These are phyloP conservation scores for Dictyostelium intermedium DNA, from an alignment of 78 protist genomes.

Conservation along the genomic window DNA sequence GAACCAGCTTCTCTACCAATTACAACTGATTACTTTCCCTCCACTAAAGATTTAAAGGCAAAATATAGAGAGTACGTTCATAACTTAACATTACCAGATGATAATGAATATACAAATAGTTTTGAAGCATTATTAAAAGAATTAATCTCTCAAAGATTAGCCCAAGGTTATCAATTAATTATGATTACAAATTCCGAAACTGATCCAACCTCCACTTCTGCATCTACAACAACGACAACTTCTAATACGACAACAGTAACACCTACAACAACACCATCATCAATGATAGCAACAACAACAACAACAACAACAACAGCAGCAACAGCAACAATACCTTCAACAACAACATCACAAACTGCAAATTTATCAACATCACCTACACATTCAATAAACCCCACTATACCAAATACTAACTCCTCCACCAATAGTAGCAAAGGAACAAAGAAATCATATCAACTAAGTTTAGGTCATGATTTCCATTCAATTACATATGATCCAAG, in stretches of 20 bases:
- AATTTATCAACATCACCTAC: not conserved
- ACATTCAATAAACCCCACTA: not conserved
- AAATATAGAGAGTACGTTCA: slow-evolving; percentile 68
- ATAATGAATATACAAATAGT: slow-evolving; percentile 61
- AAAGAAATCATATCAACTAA: slow-evolving; percentile 36
- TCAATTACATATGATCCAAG: slow-evolving; percentile 54
- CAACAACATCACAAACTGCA: not conserved
- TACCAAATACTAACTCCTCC: not conserved
- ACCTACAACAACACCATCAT: not conserved
- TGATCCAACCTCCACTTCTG: not conserved
- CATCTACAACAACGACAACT: not conserved
- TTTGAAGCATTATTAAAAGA: slow-evolving; percentile 66
- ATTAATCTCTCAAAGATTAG: slow-evolving; percentile 72
- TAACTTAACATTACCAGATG: slow-evolving; percentile 58
- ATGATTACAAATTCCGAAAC: slow-evolving; percentile 17
- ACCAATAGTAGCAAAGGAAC: not conserved
- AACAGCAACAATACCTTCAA: not conserved
- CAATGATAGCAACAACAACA: not conserved
- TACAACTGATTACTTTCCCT: slow-evolving; percentile 79
- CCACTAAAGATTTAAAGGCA: slow-evolving; percentile 45
- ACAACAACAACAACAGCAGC: not conserved
- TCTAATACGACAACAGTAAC: not conserved
- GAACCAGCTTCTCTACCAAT: slow-evolving; percentile 82
- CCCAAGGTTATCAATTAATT: slow-evolving; percentile 75
- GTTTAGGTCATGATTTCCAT: slow-evolving; percentile 77